A percentile compares a stretch with the other conserved stretches of the same genome.
Conservation (phyloP, 106 monocot genomes). For the Hemerocallis citrina region DNA sequence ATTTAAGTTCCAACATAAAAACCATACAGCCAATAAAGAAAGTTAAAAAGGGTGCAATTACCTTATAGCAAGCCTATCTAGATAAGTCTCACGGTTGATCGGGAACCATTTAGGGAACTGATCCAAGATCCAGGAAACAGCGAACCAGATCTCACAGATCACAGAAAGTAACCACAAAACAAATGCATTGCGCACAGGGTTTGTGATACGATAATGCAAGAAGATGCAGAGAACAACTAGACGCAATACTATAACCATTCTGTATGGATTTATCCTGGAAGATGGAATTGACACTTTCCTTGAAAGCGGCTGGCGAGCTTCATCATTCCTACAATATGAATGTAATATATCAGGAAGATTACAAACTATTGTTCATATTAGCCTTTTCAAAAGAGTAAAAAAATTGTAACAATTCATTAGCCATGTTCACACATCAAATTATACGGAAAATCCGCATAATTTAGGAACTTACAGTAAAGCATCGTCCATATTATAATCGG, state of each 20-base stretch:
- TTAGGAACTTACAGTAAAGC: slow-evolving; percentile 60
- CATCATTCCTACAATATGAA: slow-evolving; percentile 51
- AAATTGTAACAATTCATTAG: neutral
- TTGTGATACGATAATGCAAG: slow-evolving; percentile 62
- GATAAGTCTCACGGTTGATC: slow-evolving; percentile 61
- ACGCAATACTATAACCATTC: slow-evolving; percentile 63
- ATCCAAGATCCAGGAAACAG: slow-evolving; percentile 61
- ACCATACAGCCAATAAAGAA: neutral
- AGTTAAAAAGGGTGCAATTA: slow-evolving; percentile 7
- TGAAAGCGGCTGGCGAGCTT: slow-evolving; percentile 64
- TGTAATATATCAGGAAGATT: neutral
- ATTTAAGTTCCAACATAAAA: neutral
- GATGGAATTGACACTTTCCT: slow-evolving; percentile 67
- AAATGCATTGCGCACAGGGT: slow-evolving; percentile 56
- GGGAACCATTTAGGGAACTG: slow-evolving; percentile 79
- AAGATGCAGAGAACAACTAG: slow-evolving; percentile 53
- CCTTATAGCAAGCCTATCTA: slow-evolving; percentile 60
- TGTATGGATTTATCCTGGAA: slow-evolving; percentile 64
- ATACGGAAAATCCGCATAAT: neutral
- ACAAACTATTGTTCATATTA: neutral
- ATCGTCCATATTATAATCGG: slow-evolving; percentile 90
- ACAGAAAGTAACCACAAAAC: slow-evolving; percentile 59
- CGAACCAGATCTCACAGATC: slow-evolving; percentile 44
- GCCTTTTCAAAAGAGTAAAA: neutral
- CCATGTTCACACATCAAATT: neutral